These are phyloP conservation scores for Akanthomyces muscarius DNA, from an alignment of 2,329 filamentous ascomycete genomes.

Conservation along the genomic window DNA sequence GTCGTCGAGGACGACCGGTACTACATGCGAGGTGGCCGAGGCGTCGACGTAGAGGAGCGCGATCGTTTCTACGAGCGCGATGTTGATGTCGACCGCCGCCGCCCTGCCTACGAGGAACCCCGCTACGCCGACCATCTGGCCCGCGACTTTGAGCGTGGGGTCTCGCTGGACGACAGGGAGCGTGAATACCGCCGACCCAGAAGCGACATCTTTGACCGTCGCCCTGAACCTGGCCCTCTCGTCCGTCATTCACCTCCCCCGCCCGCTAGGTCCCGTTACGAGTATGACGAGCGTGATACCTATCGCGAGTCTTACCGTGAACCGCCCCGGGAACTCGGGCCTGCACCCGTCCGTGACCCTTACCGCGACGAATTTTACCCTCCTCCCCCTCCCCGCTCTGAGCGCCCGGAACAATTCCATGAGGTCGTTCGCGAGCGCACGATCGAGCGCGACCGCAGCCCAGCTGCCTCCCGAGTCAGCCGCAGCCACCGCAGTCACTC, in stretches of 20 bases:
- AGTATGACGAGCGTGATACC: constrained; percentile 52
- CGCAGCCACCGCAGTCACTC: constrained; percentile 33
- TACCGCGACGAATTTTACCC: constrained; percentile 46
- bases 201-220: constrained; percentile 83
- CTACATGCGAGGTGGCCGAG: constrained; percentile 33
- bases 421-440: constrained; percentile 52
- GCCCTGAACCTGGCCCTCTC: constrained; percentile 52
- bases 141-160: constrained; percentile 48
- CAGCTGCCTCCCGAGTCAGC: constrained; percentile 36
- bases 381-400: constrained; percentile 65
- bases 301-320: constrained; percentile 49
- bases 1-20: constrained; percentile 53
- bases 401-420: constrained; percentile 57
- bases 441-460: constrained; percentile 39
- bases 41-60: constrained; percentile 45
- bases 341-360: constrained; percentile 35
- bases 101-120: constrained; percentile 53
- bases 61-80: constrained; percentile 45
- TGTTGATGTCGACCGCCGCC: constrained; percentile 28
- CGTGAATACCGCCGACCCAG: constrained; percentile 54
- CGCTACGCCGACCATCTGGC: constrained; percentile 29
- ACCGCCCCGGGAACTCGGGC: constrained; percentile 28
- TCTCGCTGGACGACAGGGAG: constrained; percentile 50
- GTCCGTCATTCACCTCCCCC: constrained; percentile 21
- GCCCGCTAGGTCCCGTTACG: constrained; percentile 24